phyloP scores from a whole-genome alignment of 176 grass and related monocot genomes.

The Carex littledalei region DNA sequence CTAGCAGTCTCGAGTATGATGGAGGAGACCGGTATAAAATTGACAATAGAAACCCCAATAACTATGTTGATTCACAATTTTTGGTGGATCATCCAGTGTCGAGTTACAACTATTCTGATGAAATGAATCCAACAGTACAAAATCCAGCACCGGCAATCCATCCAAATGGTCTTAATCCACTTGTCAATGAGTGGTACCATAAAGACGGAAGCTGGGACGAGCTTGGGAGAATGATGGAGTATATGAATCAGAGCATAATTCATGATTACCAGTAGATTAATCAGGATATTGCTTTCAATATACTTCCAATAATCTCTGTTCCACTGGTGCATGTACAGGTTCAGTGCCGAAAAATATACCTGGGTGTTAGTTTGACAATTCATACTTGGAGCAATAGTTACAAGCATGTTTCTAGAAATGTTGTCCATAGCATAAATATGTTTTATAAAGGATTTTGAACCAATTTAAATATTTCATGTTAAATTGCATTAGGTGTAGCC shows the following conservation, averaged over 20 bases:
- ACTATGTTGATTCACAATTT: conserved; percentile 13
- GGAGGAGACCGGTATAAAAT: conserved; percentile 35
- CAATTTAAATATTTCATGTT: neutral
- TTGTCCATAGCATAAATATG: neutral
- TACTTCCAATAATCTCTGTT: conserved; percentile 1
- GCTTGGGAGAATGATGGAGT: conserved; percentile 59
- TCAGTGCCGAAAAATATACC: neutral
- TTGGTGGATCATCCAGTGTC: neutral
- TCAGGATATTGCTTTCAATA: neutral
- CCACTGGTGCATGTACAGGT: neutral
- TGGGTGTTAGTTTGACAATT: neutral
- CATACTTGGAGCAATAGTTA: conserved; percentile 1
- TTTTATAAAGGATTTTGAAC: neutral
- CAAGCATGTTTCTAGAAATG: neutral
- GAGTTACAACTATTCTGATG: conserved; percentile 2
- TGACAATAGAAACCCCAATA: neutral
- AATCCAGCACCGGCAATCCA: neutral
- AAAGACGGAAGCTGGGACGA: conserved; percentile 56
- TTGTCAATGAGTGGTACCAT: conserved; percentile 24
- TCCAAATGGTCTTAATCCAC: conserved; percentile 6
- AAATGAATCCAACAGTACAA: neutral
- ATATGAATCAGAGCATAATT: conserved; percentile 22
- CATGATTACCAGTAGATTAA: conserved; percentile 43
- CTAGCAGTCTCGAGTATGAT: conserved; percentile 52
- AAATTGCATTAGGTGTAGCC: neutral